Evolutionary conservation across 768 basidiomycete genomes (phyloP), one percentile per base, ranked within the genome.

Genomic region (Kwoniella heveanensis): DNA sequence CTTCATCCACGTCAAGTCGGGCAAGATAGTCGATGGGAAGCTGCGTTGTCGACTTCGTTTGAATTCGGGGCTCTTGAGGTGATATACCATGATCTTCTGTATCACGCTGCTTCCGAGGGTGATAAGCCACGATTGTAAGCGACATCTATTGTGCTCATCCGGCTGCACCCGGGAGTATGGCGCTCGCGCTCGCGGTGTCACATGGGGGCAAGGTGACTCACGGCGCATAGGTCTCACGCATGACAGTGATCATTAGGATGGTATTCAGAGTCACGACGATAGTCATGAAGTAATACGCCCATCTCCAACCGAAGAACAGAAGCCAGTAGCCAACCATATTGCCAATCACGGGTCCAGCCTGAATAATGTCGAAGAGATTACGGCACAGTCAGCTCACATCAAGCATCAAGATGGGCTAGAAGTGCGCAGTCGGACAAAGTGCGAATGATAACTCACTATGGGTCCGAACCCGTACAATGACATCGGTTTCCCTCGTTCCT

Each of bases 261-360:
- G 67, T 62, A 48, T 76, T 76, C 6, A 69, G 15, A 6, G 51
- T 48, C 10, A 65, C 51, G 3, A 76, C 30, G 39, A 77, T 76
- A 21, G 74, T 70, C 32, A 72, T 56, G 3, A 66, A 54, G 49
- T 72, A 69, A 52, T 73, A 73, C 13, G 71, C 56, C 76, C 76
- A 77, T 55, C 76, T 58, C 74, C 74, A 76, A 10, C 70, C 70
- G 9, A 62, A 65, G 27, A 47, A 58, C 12, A 76, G 63, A 19
- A 76, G 60, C 76, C 76, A 77, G 44, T 72, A 74, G 1, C 76
- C 76, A 2, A 76, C 2, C 74, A 77, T 76, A 25, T 62, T 67
- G 10, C 74, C 74, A 2, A 73, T 49, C 6, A 74, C 68, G 10
- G 73, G 76, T 30, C 76, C 76, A 19, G 71, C 65, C 70, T 74